Evolutionary conservation across 352 stramenopile genomes (phyloP).

Genomic region (Phytophthora boehmeriae): DNA sequence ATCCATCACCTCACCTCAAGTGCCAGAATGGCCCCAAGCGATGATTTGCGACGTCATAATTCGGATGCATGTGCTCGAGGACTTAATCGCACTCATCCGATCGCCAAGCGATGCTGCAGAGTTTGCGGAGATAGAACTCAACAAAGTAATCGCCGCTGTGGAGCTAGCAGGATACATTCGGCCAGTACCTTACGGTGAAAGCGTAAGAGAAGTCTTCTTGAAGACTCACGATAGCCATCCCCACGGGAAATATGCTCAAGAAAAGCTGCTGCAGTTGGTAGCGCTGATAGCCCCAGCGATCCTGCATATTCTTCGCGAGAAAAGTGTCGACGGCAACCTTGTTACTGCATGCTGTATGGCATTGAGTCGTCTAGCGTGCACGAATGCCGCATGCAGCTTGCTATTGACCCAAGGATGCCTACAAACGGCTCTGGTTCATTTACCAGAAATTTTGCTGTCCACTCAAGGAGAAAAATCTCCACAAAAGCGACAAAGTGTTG

Average conservation of each 20-base stretch:
- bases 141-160: constrained; percentile 51
- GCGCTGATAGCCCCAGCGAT: constrained; percentile 58
- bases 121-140: constrained; percentile 45
- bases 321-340: constrained; percentile 33
- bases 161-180: constrained; percentile 67
- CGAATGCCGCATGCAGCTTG: constrained; percentile 48
- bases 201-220: constrained; percentile 47
- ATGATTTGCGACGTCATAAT: constrained; percentile 71
- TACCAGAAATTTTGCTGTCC: constrained; percentile 50
- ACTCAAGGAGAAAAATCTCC: constrained; percentile 11
- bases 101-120: constrained; percentile 54
- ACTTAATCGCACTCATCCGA: constrained; percentile 61
- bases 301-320: constrained; percentile 63
- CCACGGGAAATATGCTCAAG: constrained; percentile 45
- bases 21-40: constrained; percentile 60
- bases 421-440: constrained; percentile 58
- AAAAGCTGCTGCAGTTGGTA: constrained; percentile 55
- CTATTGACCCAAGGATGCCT: constrained; percentile 61
- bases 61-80: constrained; percentile 71
- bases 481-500: constrained; percentile 18
- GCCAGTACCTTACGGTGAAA: constrained; percentile 65
- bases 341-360: constrained; percentile 59
- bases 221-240: constrained; percentile 24
- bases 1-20: constrained; percentile 49
- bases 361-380: constrained; percentile 68